Percentiles rank a stretch among this genome's conserved stretches.
Evolutionary conservation across 1,284 basidiomycete genomes (phyloP).

Genomic region (Lentinus polychrous): DNA sequence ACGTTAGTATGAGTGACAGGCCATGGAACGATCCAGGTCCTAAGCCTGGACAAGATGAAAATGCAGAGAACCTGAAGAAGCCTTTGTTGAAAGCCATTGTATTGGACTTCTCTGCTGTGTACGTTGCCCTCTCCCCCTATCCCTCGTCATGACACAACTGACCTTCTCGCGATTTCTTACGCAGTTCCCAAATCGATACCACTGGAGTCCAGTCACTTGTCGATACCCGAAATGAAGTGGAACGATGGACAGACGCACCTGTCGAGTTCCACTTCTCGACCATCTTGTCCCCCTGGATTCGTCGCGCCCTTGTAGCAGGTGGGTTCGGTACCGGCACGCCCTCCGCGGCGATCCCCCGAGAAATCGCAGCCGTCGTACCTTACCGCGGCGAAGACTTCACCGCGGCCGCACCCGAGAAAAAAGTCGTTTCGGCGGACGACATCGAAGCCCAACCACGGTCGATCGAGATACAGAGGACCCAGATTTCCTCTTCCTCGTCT

Average conservation of each 20-base stretch:
- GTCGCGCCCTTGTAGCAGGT: constrained; percentile 81
- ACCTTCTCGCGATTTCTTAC: background rate
- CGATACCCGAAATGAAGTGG: constrained; percentile 82
- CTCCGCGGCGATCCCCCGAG: constrained; percentile 38
- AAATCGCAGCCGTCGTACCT: constrained; percentile 71
- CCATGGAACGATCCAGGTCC: constrained; percentile 96
- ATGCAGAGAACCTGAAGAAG: constrained; percentile 46
- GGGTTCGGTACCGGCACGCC: constrained; percentile 70
- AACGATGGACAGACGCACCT: constrained; percentile 77
- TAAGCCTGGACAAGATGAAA: constrained; percentile 39
- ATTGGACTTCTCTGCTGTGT: constrained; percentile 88
- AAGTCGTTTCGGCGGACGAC: constrained; percentile 13
- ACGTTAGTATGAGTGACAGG: constrained; percentile 64
- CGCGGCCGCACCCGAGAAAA: constrained; percentile 2
- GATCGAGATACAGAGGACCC: background rate
- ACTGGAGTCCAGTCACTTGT: constrained; percentile 90
- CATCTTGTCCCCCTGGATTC: constrained; percentile 91
- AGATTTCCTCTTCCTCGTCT: background rate
- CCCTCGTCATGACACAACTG: constrained; percentile 6
- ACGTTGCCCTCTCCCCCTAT: constrained; percentile 23
- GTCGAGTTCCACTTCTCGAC: constrained; percentile 89
- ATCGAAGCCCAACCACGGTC: constrained; percentile 16
- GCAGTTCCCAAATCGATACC: constrained; percentile 72
- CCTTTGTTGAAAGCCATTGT: constrained; percentile 82
- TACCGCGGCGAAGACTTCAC: constrained; percentile 36